These are phyloP conservation scores for Sphaerosporella brunnea DNA, from an alignment of 495 filamentous ascomycete genomes.

Conservation along the genomic window DNA sequence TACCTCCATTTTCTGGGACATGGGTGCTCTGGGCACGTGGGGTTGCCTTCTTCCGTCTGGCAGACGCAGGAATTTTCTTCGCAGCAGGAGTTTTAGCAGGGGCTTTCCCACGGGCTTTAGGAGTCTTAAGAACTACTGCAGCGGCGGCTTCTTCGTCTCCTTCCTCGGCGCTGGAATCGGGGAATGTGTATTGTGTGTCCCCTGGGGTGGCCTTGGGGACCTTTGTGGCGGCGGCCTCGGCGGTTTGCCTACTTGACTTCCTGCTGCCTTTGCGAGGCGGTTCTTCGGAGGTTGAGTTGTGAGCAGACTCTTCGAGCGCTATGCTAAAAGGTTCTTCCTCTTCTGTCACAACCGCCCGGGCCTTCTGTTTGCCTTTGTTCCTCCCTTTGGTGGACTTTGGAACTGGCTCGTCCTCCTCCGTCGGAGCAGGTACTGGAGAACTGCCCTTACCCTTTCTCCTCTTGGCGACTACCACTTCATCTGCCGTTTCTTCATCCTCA, in stretches of 20 bases:
- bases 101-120: slow-evolving; percentile 1
- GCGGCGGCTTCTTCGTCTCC: background rate
- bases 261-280: background rate
- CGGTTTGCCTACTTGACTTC: background rate
- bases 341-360: background rate
- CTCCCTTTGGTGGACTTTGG: background rate
- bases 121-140: slow-evolving; percentile 8
- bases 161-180: slow-evolving; percentile 8
- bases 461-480: too few relatives aligned
- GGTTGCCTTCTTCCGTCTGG: slow-evolving; percentile 1
- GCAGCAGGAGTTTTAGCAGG: slow-evolving; percentile 4
- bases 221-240: background rate
- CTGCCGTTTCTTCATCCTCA: too few relatives aligned
- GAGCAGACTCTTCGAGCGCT: background rate
- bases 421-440: background rate
- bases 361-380: background rate
- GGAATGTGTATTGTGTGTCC: slow-evolving; percentile 21
- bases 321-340: background rate
- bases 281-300: background rate
- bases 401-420: slow-evolving; percentile 5
- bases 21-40: background rate
- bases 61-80: slow-evolving; percentile 8
- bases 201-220: background rate
- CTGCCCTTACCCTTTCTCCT: background rate
- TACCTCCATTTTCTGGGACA: background rate